Base-by-base conservation (phyloP, 331 rosid species). In the Arachis monticola region DNA sequence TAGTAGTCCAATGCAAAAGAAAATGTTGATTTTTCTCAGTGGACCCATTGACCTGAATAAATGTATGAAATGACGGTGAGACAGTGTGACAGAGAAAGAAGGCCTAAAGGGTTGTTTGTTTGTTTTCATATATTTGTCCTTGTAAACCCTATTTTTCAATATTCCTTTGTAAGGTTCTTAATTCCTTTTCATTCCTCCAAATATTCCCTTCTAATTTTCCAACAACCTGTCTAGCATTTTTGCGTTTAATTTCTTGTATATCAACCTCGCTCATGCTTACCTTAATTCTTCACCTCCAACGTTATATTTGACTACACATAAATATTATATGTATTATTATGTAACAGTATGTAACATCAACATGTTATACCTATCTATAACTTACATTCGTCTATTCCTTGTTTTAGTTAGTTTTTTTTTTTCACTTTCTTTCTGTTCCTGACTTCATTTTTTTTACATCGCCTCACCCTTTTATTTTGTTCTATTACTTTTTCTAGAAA, bases 31-130 rank as follows among this genome's bases (percentile, higher is more conserved):
- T 76, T 68, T 67, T 75, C 42, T 70, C 10, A 42, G 83, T 86
- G 89, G 96, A 83, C 91, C 90, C 96, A 86, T 87, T 89, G 93
- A 86, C 97, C 88, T 78, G 76, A 78, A 38, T 38, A 5, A 38
- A 81, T 83, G 73, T 65, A 85, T 82, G 88, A 60, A 74, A 64
- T 40, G 78, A 72, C 72, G 31, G 3, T 1, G 22, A 47, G 82
- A 76, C 67, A 61, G 38, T 72, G 60, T 62, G 57, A 66, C 10
- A 52, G 44, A 22, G 79, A 66, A 63, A 44, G 73, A 69, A 80
- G 80, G 56, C 84, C 82, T 83, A 84, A 88, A 89, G 97, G 79
- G 75, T 87, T 84, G 86, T 86, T 87, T 87, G 97, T 91, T 91
- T 86, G 82, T 87, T 83, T 86, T 74, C 87, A 76, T 72, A 67